Conservation (phyloP, 495 filamentous ascomycete genomes). For the Sporormia fimetaria region DNA sequence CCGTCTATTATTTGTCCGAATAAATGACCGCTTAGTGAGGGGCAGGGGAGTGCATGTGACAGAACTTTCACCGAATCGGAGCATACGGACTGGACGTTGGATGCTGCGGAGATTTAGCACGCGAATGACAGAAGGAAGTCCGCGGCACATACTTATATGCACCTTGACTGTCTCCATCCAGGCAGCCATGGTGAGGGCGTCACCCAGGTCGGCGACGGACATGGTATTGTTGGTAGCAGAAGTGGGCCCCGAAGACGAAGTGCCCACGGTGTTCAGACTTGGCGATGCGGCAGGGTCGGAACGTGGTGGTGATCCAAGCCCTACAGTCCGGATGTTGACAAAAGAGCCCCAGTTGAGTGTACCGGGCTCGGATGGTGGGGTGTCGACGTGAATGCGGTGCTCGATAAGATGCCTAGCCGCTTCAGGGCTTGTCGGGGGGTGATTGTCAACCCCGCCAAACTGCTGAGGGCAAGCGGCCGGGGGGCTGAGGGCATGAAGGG, state of each 20-base stretch:
- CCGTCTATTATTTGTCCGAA: slow-evolving; percentile 43
- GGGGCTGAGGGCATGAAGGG: slow-evolving; percentile 19
- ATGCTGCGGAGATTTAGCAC: slow-evolving; percentile 8
- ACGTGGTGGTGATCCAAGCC: slow-evolving; percentile 23
- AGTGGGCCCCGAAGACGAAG: background rate
- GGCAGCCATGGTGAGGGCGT: background rate
- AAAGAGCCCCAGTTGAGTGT: slow-evolving; percentile 22
- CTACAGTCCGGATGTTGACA: slow-evolving; percentile 19
- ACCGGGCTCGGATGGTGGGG: slow-evolving; percentile 28
- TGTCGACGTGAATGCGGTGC: slow-evolving; percentile 24
- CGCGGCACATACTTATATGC: slow-evolving; percentile 8
- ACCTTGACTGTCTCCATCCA: slow-evolving; percentile 11
- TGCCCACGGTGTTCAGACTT: background rate
- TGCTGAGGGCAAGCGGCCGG: slow-evolving; percentile 2
- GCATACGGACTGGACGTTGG: slow-evolving; percentile 1
- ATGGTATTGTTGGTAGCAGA: background rate
- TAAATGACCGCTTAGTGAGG: slow-evolving; percentile 40
- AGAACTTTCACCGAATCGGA: slow-evolving; percentile 43
- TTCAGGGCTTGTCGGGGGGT: background rate
- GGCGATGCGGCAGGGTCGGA: slow-evolving; percentile 20
- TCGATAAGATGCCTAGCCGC: slow-evolving; percentile 8
- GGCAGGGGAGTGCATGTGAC: slow-evolving; percentile 53
- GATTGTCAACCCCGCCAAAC: slow-evolving; percentile 3
- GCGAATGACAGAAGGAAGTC: background rate
- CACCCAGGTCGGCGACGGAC: background rate